A percentile compares a stretch with the other conserved stretches of the same genome.
phyloP scores from a whole-genome alignment of 768 basidiomycete species.

The Suillus americanus region DNA sequence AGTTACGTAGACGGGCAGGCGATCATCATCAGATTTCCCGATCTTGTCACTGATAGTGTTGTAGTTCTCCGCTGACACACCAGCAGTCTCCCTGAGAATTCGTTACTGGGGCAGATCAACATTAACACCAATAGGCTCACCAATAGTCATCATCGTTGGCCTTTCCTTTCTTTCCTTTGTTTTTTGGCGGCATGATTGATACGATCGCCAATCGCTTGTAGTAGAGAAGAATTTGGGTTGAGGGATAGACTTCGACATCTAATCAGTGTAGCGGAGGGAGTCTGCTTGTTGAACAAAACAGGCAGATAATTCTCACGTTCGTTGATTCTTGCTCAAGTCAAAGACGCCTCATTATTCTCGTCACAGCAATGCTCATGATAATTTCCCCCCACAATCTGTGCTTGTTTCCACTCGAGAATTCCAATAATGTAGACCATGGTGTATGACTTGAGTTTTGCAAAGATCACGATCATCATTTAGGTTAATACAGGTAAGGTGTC shows the following conservation, averaged over 20 bases:
- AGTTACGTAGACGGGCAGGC: conserved; percentile 33
- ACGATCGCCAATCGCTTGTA: conserved; percentile 2
- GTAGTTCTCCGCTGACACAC: conserved; percentile 52
- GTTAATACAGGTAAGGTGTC: conserved; percentile 7
- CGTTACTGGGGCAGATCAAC: conserved; percentile 10
- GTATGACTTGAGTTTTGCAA: conserved; percentile 36
- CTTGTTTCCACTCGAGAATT: background rate
- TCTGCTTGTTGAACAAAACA: background rate
- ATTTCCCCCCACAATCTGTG: background rate
- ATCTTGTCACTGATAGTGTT: conserved; percentile 28
- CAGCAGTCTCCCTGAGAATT: conserved; percentile 59
- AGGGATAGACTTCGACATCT: background rate
- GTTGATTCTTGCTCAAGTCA: background rate
- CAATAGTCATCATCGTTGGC: conserved; percentile 80
- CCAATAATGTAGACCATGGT: background rate
- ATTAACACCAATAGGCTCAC: conserved; percentile 39
- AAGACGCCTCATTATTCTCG: no score
- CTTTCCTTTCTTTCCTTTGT: conserved; percentile 88
- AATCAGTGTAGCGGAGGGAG: background rate
- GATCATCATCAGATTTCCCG: conserved; percentile 45
- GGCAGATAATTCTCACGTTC: background rate
- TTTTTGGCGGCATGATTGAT: conserved; percentile 49
- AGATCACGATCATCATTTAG: conserved; percentile 29
- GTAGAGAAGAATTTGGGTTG: background rate
- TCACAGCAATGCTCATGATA: background rate